Evolutionary conservation across 106 monocot genomes (phyloP), one percentile per base, ranked within the genome.

Genomic region (Acanthochlamys bracteata): DNA sequence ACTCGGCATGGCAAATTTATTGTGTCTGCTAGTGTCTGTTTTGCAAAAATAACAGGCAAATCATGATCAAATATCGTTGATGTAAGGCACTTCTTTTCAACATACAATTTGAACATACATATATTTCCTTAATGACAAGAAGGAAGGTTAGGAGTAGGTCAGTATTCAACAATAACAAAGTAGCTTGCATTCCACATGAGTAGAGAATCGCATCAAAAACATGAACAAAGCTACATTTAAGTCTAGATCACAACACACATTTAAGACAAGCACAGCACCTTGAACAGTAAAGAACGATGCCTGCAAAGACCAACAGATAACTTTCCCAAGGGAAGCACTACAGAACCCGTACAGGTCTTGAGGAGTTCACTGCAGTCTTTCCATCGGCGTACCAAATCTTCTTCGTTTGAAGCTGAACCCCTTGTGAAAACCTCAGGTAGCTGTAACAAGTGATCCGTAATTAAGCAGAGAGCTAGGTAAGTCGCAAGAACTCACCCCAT

Each of bases 1-100:
- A 96, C 73, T 74, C 96, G 83, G 59, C 96, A 96, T 59, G 90
- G 96, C 61, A 96, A 59, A 74, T 85, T 85, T 22, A 96, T 78
- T 21, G 78, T 63, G 53, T 96, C 96, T 27, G 96, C 96, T 33
- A 96, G 71, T 58, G 90, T 80, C 95, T 95, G 64, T 26, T 42
- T 25, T 7, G 46, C 15, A 7, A 68, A 16, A 59, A 57, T 17
- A 54, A 61, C 54, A 66, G 14, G 13, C 12, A 17, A 11, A 8
- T 58, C 24, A 17, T 14, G 20, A 47, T 4, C 8, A 49, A 47
- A 49, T 17, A 4, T 49, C 9, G 10, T 9, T 14, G 17, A 49
- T 49, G 43, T 17, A 49, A 14, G 15, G 12, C 49, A 49, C 33
- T 33, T 6, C 6, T 6, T 33, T 33, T 33, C 33, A 33, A 6